A percentile compares a stretch with the other conserved stretches of the same genome.
phyloP scores from a whole-genome alignment of 2,329 filamentous ascomycete species.

The Chrysoporthe austroafricana region DNA sequence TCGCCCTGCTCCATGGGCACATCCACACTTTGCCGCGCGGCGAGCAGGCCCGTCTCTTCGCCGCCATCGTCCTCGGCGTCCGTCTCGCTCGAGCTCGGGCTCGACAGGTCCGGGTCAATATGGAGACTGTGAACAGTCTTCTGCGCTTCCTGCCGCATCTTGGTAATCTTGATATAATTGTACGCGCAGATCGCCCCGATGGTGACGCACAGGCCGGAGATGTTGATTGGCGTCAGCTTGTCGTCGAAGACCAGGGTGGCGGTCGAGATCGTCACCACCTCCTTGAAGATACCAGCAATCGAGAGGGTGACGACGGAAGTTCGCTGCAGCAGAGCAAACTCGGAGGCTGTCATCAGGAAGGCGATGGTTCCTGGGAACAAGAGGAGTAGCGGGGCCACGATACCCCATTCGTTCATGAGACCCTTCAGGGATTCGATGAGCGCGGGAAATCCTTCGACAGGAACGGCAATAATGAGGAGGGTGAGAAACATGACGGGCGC shows the following conservation, averaged over 20 bases:
- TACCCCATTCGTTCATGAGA: conserved; percentile 71
- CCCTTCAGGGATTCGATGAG: conserved; percentile 67
- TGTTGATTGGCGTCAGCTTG: conserved; percentile 82
- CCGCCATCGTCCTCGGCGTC: conserved; percentile 46
- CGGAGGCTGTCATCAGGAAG: conserved; percentile 94
- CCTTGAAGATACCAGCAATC: conserved; percentile 98
- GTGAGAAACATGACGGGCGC: conserved; percentile 94
- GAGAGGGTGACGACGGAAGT: conserved; percentile 95
- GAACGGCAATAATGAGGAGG: conserved; percentile 78
- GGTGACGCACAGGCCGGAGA: conserved; percentile 85
- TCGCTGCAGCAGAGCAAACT: conserved; percentile 92
- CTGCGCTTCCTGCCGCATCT: conserved; percentile 81
- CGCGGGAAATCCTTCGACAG: conserved; percentile 77
- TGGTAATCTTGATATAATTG: conserved; percentile 91
- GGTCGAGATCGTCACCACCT: conserved; percentile 92
- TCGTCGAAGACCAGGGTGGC: conserved; percentile 90
- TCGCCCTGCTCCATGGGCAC: conserved; percentile 33
- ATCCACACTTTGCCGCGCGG: conserved; percentile 43
- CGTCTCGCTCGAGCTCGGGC: conserved; percentile 42
- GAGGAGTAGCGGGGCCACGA: conserved; percentile 72
- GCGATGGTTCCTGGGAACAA: conserved; percentile 90
- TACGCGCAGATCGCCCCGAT: conserved; percentile 85
- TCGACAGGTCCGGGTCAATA: conserved; percentile 38
- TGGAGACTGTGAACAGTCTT: conserved; percentile 50
- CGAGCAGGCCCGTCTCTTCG: conserved; percentile 53